These are phyloP conservation scores for Akebia trifoliata DNA, from an alignment of 164 flowering plant genomes.

Conservation along the genomic window DNA sequence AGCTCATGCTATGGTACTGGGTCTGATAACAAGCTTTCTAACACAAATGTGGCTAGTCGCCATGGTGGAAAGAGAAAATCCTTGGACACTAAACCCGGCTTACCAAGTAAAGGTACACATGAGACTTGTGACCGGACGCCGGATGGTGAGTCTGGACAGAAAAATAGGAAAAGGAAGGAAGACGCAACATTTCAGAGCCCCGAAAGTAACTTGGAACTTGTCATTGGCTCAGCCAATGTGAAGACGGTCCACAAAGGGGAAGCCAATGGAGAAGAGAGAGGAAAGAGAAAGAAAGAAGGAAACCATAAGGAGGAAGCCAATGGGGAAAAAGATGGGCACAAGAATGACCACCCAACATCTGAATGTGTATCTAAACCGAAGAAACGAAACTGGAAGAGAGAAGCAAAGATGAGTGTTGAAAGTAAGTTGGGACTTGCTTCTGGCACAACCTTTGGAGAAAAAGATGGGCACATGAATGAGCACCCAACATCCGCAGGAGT, in stretches of 20 bases:
- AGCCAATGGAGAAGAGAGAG: neutral
- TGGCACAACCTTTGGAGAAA: too few relatives aligned
- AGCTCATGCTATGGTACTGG: slow-evolving; percentile 36
- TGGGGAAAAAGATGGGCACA: neutral
- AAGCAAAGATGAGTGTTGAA: slow-evolving; percentile 14
- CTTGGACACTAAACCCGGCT: slow-evolving; percentile 6
- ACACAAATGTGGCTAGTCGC: slow-evolving; percentile 15
- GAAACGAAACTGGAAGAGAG: slow-evolving; percentile 31
- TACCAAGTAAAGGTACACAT: slow-evolving; percentile 6
- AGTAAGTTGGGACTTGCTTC: slow-evolving; percentile 19
- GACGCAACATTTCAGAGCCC: neutral
- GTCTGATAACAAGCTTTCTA: slow-evolving; percentile 15
- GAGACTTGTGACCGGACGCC: slow-evolving; percentile 12
- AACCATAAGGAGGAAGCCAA: neutral
- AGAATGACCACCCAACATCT: neutral
- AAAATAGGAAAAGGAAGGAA: slow-evolving; percentile 18
- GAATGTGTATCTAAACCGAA: slow-evolving; percentile 2
- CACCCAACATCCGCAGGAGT: neutral
- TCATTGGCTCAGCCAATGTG: neutral
- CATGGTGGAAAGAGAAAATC: slow-evolving; percentile 14
- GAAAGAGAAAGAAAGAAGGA: neutral
- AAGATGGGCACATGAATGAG: neutral
- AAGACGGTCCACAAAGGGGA: neutral
- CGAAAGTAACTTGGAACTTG: neutral
- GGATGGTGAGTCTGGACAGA: slow-evolving; percentile 16